A percentile compares a stretch with the other conserved stretches of the same genome.
Conservation (phyloP, 225 moss, liverwort and hornwort species). For the Antitrichia curtipendula region DNA sequence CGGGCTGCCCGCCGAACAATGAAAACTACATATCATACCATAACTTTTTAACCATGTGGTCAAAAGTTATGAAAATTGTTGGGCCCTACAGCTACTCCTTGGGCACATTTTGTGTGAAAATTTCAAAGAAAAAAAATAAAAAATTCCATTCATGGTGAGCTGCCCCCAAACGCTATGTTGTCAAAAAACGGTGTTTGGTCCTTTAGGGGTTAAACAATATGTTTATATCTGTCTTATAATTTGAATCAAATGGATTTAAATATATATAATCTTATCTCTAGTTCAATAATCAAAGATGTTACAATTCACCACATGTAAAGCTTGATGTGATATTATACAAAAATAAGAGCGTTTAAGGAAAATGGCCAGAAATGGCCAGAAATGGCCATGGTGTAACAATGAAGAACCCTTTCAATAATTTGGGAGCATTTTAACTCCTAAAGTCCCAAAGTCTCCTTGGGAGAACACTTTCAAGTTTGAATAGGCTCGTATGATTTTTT, state of each 20-base stretch:
- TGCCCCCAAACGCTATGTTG: no score
- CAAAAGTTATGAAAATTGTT: no score
- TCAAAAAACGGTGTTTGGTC: no score
- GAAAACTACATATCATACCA: no score
- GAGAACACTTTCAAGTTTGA: rapidly evolving
- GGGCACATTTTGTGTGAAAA: no score
- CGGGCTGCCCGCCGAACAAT: no score
- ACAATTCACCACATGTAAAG: not conserved
- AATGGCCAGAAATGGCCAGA: no score
- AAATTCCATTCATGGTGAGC: no score
- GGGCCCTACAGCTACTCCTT: no score
- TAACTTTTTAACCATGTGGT: no score
- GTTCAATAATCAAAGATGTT: not conserved
- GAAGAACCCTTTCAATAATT: not conserved
- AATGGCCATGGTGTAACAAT: rapidly evolving
- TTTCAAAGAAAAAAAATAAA: no score
- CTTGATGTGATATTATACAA: not conserved
- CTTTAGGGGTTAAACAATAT: not conserved
- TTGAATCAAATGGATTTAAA: not conserved
- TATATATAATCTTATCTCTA: not conserved
- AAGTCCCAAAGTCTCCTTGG: rapidly evolving
- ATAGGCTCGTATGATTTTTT: rapidly evolving
- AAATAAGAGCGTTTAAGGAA: not conserved
- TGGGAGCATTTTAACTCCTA: rapidly evolving
- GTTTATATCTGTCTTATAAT: no score